A percentile compares a stretch with the other conserved stretches of the same genome.
These are phyloP conservation scores for Sordaria brevicollis DNA, from an alignment of 495 filamentous ascomycete genomes.

Conservation along the genomic window DNA sequence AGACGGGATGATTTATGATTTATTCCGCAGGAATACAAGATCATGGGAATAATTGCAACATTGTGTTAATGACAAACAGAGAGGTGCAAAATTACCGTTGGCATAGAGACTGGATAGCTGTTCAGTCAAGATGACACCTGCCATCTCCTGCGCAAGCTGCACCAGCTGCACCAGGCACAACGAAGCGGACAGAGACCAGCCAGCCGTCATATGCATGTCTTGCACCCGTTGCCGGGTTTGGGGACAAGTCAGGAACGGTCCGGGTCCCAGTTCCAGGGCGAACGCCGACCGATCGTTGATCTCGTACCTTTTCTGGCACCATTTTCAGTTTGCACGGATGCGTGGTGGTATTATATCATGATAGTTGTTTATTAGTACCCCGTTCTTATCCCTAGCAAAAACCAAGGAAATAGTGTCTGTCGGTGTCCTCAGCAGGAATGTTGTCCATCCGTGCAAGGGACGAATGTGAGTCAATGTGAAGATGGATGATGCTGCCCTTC, in stretches of 20 bases:
- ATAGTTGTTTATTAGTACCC: not conserved
- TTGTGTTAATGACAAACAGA: too few relatives aligned
- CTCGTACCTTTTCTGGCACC: not conserved
- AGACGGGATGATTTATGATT: not conserved
- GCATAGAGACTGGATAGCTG: too few relatives aligned
- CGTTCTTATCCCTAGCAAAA: not conserved
- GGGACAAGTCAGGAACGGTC: not conserved
- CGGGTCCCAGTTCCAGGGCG: not conserved
- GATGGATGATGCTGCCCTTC: not conserved
- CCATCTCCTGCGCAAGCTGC: not conserved
- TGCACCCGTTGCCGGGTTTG: not conserved
- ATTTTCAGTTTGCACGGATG: not conserved
- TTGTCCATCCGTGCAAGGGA: not conserved
- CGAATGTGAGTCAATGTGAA: not conserved
- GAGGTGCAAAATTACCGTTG: too few relatives aligned
- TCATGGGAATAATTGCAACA: too few relatives aligned
- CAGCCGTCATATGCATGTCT: not conserved
- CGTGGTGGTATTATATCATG: not conserved
- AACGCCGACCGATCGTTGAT: not conserved
- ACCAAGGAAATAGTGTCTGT: not conserved
- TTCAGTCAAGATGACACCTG: not conserved
- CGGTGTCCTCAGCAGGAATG: not conserved
- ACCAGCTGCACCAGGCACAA: too few relatives aligned
- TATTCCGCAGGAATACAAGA: not conserved
- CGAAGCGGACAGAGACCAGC: not conserved